Evolutionary conservation across 139 green algal species (phyloP).

Genomic region (Spirogloea muscicola): DNA sequence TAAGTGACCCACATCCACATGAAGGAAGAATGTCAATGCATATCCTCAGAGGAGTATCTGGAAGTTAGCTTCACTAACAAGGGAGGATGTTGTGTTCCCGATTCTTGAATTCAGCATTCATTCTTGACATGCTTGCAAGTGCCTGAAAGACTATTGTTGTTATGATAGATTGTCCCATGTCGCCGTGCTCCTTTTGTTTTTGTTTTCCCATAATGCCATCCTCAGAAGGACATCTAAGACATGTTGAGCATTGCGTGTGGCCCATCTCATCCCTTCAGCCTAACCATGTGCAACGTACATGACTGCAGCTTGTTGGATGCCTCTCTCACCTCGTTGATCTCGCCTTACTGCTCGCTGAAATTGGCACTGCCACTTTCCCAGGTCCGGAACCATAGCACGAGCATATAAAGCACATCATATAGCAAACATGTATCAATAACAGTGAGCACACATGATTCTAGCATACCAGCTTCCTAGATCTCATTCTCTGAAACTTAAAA

Average conservation of each 20-base stretch:
- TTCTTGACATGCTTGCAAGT: background rate
- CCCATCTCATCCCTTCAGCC: background rate
- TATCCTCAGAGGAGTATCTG: no score
- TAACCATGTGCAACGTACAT: background rate
- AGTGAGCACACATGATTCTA: background rate
- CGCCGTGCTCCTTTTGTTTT: slow-evolving; percentile 11
- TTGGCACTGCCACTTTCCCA: slow-evolving; percentile 28
- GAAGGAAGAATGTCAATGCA: no score
- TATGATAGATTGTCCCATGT: background rate
- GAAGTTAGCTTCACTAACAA: no score
- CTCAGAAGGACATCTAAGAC: background rate
- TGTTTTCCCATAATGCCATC: background rate
- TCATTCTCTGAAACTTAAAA: background rate
- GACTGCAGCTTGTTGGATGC: slow-evolving; percentile 30
- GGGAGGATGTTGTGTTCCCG: no score
- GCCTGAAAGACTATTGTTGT: background rate
- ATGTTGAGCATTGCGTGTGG: background rate
- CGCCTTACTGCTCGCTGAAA: slow-evolving; percentile 22
- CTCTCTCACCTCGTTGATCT: slow-evolving; percentile 11
- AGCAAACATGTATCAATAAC: background rate
- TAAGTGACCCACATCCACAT: no score
- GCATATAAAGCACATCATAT: background rate
- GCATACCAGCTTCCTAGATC: background rate
- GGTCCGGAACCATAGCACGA: slow-evolving; percentile 19
- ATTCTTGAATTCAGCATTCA: slow-evolving; percentile 5